Conservation (phyloP, 192 early-diverging fungal species). For the Entophlyctis helioformis region DNA sequence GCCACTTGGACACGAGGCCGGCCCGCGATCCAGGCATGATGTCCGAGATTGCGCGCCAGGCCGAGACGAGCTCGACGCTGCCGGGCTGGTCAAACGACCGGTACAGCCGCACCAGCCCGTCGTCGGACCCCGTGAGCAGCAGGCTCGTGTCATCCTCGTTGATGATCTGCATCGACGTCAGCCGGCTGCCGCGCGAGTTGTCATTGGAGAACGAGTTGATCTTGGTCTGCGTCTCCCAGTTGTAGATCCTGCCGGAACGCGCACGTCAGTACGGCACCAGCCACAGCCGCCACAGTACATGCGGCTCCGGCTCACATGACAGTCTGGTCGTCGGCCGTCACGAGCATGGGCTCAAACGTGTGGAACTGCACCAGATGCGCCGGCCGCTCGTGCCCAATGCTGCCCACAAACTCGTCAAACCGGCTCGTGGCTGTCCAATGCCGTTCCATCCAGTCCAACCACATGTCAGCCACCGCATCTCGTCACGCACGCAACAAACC, state of each 20-base stretch:
- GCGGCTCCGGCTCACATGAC: no score
- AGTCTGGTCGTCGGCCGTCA: slow-evolving; percentile 61
- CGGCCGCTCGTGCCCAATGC: not conserved
- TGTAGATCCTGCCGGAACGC: slow-evolving; percentile 46
- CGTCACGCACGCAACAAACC: not conserved
- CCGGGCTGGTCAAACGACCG: slow-evolving; percentile 49
- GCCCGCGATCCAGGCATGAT: slow-evolving; percentile 26
- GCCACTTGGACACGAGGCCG: slow-evolving; percentile 66
- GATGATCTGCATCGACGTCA: slow-evolving; percentile 70
- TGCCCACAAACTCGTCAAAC: slow-evolving; percentile 8
- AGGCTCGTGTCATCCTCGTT: slow-evolving; percentile 83
- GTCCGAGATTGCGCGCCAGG: slow-evolving; percentile 67
- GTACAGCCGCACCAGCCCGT: slow-evolving; percentile 68
- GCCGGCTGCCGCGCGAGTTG: slow-evolving; percentile 54
- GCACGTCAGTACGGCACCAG: not conserved
- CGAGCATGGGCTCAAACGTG: slow-evolving; percentile 72
- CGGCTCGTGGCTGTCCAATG: not conserved
- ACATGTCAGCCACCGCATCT: not conserved
- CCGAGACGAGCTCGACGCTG: slow-evolving; percentile 50
- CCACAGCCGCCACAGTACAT: slow-evolving; percentile 49
- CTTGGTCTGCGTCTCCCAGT: slow-evolving; percentile 51
- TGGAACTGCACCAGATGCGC: slow-evolving; percentile 48
- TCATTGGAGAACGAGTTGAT: slow-evolving; percentile 56
- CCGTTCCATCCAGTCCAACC: not conserved
- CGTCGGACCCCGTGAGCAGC: slow-evolving; percentile 75